Evolutionary conservation across 805 yeast genomes (phyloP), one percentile per base, ranked within the genome.

Genomic region (Myxozyma udenii): DNA sequence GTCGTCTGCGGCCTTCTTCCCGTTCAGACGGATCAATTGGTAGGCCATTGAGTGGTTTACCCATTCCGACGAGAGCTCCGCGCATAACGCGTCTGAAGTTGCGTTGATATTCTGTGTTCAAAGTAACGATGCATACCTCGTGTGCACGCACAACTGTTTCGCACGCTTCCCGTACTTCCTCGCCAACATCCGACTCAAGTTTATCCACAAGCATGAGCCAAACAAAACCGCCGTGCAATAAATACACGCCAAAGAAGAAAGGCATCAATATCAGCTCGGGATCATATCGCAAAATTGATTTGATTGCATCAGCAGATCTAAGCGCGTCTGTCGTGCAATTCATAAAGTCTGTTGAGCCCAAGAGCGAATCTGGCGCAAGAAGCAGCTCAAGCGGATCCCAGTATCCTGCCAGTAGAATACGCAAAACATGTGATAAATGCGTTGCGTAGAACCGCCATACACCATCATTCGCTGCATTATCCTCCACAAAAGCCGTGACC

Each of bases 371-470:
- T 7, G 66, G 58, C 21, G 50, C 49, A 22, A 47, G 41, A 4
- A 65, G 51, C 40, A 64, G 44, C 48, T 63, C 65, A 18, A 62
- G 52, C 3, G 68, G 66, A 43, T 65, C 68, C 67, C 67, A 65
- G n/a, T 66, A 55, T 5, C 61, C 63, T 4, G 53, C 44, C 7
- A 60, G 50, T 35, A 65, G 48, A 30, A 64, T 61, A 44, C 62
- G 55, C 28, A 65, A 50, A 4, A 64, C 66, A 43, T 63, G 62
- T 7, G 56, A 30, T 9, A 53, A n/a, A 36, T 50, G 51, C 5
- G 41, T 39, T 12, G 58, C 58, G 25, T 53, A 53, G 32, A 21
- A 39, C 38, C 41, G 23, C 55, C 58, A 53, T 2, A 47, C 55
- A 25, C 32, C 26, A 9, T 35, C 24, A 9, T 23, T 14, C 4